phyloP scores from a whole-genome alignment of 805 yeast genomes.

The Pichia phayaonensis region DNA sequence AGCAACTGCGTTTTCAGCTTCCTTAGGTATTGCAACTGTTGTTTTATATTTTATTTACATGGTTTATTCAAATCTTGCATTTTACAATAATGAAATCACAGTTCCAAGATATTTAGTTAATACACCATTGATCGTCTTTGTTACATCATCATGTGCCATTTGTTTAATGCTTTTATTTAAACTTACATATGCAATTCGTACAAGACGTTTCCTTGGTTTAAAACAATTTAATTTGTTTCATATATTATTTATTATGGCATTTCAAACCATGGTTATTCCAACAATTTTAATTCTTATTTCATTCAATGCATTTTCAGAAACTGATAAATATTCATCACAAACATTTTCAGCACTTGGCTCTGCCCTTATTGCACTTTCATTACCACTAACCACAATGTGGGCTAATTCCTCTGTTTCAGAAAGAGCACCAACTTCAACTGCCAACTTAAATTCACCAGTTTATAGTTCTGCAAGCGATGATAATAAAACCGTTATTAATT shows the following conservation, averaged over 20 bases:
- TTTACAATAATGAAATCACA: slow-evolving; percentile 15
- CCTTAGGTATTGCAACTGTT: slow-evolving; percentile 46
- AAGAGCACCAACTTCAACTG: slow-evolving; percentile 33
- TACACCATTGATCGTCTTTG: slow-evolving; percentile 55
- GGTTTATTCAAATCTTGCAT: slow-evolving; percentile 34
- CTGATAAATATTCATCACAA: slow-evolving; percentile 23
- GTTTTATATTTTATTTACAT: slow-evolving; percentile 53
- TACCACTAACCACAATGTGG: slow-evolving; percentile 87
- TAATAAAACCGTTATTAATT: slow-evolving; percentile 4
- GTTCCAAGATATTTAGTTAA: slow-evolving; percentile 35
- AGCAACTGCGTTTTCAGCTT: slow-evolving; percentile 32
- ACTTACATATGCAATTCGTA: slow-evolving; percentile 56
- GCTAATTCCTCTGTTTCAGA: slow-evolving; percentile 60
- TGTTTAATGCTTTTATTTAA: slow-evolving; percentile 57
- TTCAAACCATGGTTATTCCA: slow-evolving; percentile 78
- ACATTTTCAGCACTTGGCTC: slow-evolving; percentile 46
- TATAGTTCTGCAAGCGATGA: slow-evolving; percentile 8
- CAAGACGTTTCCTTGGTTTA: slow-evolving; percentile 71
- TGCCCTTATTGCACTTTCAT: slow-evolving; percentile 57
- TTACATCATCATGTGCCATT: slow-evolving; percentile 58
- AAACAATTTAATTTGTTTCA: slow-evolving; percentile 79
- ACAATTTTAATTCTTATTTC: slow-evolving; percentile 57
- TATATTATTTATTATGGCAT: slow-evolving; percentile 68
- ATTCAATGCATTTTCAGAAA: slow-evolving; percentile 16
- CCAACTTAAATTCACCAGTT: slow-evolving; percentile 19